Conservation (phyloP, 139 green algal species). For the Coelastrella sp. region DNA sequence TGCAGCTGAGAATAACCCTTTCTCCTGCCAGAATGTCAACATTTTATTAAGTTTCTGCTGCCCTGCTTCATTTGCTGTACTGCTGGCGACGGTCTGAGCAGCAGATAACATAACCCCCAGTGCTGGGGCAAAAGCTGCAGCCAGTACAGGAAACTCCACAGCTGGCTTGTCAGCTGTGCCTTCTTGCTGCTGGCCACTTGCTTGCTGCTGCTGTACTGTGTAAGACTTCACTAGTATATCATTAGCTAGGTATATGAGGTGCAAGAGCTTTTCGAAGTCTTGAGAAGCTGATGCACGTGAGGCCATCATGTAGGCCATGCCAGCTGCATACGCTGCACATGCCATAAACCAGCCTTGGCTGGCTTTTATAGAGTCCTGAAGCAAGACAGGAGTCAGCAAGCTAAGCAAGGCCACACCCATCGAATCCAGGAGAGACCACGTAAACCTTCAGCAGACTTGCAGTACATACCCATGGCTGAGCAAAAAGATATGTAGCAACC, state of each 20-base stretch:
- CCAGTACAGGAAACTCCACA: neutral
- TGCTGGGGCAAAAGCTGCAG: constrained; percentile 30
- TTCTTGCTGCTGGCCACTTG: constrained; percentile 29
- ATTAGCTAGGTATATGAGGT: constrained; percentile 91
- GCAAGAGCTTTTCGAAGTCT: constrained; percentile 77
- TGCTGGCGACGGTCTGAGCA: constrained; percentile 22
- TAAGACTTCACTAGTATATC: constrained; percentile 89
- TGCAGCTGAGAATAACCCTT: constrained; percentile 27
- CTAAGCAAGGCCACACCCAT: no score
- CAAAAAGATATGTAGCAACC: no score
- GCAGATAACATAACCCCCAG: constrained; percentile 38
- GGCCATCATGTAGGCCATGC: constrained; percentile 76
- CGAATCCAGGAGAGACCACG: no score
- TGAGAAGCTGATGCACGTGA: constrained; percentile 26
- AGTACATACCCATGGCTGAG: no score
- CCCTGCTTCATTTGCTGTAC: constrained; percentile 4
- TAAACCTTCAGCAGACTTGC: no score
- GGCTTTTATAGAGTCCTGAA: constrained; percentile 85
- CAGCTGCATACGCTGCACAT: constrained; percentile 67
- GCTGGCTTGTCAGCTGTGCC: neutral
- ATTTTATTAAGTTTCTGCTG: constrained; percentile 36
- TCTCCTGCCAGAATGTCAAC: constrained; percentile 45
- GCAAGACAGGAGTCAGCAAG: no score
- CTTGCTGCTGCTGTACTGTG: constrained; percentile 31
- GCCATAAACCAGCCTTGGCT: constrained; percentile 89